Conservation (phyloP, 768 basidiomycete genomes). For the Tephrocybe sp. region DNA sequence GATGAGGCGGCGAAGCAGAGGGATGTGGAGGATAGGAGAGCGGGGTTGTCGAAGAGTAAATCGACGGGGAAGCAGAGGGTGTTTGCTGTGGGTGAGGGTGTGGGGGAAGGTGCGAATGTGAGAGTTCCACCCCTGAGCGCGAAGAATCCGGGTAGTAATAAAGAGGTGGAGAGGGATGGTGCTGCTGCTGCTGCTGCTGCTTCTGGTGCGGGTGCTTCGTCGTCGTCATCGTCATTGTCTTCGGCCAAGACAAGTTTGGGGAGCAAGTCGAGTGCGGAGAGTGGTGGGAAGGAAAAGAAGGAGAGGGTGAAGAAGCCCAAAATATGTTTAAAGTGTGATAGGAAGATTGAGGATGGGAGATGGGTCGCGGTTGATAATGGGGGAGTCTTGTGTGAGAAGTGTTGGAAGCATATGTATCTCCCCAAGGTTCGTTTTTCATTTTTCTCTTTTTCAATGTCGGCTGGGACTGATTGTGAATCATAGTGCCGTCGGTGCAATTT, state of each 20-base stretch:
- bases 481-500: constrained; percentile 88
- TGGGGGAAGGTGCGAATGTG: constrained; percentile 8
- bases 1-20: constrained; percentile 26
- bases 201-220: too few relatives aligned
- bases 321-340: constrained; percentile 67
- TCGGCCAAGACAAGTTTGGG: constrained; percentile 52
- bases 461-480: too few relatives aligned
- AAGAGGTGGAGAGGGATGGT: constrained; percentile 27
- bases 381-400: constrained; percentile 78
- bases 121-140: constrained; percentile 14
- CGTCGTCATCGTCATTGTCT: too few relatives aligned
- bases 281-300: constrained; percentile 23
- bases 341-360: constrained; percentile 71
- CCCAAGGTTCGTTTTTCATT: constrained; percentile 59
- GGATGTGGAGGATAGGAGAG: constrained; percentile 15
- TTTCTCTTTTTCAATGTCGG: too few relatives aligned
- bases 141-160: constrained; percentile 6
- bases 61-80: constrained; percentile 28
- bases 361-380: constrained; percentile 81
- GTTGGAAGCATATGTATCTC: constrained; percentile 96
- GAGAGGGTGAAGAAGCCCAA: constrained; percentile 34
- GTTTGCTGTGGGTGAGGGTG: constrained; percentile 7
- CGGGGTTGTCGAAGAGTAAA: constrained; percentile 31
- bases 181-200: constrained; percentile 28
- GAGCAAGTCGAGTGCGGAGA: constrained; percentile 47